These are phyloP conservation scores for Hymenoscyphus albidus DNA, from an alignment of 2,329 filamentous ascomycete species.

Conservation along the genomic window DNA sequence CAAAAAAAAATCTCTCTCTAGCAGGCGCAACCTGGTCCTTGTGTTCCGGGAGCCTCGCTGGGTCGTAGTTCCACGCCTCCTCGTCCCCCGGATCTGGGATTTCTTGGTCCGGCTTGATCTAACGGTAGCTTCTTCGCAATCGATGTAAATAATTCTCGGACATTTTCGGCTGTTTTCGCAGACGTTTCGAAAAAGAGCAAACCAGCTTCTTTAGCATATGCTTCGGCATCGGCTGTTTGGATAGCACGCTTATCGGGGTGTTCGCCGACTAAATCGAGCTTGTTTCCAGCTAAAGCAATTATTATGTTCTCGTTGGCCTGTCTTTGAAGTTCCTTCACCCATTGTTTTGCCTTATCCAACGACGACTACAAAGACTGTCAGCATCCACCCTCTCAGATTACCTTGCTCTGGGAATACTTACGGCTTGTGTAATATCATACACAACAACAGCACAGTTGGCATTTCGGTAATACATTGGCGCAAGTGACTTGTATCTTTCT, in stretches of 20 bases:
- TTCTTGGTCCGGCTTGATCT: slow-evolving; percentile 90
- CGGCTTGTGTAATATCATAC: slow-evolving; percentile 98
- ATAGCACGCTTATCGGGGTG: slow-evolving; percentile 96
- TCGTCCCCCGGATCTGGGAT: slow-evolving; percentile 61
- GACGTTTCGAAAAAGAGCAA: slow-evolving; percentile 98
- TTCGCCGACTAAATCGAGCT: slow-evolving; percentile 91
- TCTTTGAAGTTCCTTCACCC: slow-evolving; percentile 97
- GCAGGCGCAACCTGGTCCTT: slow-evolving; percentile 61
- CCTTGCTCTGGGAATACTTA: slow-evolving; percentile 42
- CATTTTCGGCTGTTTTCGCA: slow-evolving; percentile 95
- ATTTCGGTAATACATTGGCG: slow-evolving; percentile 99
- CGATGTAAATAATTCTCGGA: slow-evolving; percentile 90
- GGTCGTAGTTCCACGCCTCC: slow-evolving; percentile 60
- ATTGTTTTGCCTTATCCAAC: slow-evolving; percentile 97
- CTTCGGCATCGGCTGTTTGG: slow-evolving; percentile 81
- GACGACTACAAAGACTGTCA: slow-evolving; percentile 62
- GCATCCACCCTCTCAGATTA: neutral
- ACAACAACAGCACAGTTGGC: slow-evolving; percentile 99
- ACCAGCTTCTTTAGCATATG: slow-evolving; percentile 89
- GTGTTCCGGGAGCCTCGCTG: slow-evolving; percentile 49
- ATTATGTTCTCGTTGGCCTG: slow-evolving; percentile 99
- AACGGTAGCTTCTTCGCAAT: slow-evolving; percentile 97
- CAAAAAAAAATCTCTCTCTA: slow-evolving; percentile 38
- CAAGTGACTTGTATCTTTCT: slow-evolving; percentile 97
- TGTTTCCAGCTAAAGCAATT: slow-evolving; percentile 96